Conservation (phyloP, 805 yeast genomes). For the Candida xyloterini region DNA sequence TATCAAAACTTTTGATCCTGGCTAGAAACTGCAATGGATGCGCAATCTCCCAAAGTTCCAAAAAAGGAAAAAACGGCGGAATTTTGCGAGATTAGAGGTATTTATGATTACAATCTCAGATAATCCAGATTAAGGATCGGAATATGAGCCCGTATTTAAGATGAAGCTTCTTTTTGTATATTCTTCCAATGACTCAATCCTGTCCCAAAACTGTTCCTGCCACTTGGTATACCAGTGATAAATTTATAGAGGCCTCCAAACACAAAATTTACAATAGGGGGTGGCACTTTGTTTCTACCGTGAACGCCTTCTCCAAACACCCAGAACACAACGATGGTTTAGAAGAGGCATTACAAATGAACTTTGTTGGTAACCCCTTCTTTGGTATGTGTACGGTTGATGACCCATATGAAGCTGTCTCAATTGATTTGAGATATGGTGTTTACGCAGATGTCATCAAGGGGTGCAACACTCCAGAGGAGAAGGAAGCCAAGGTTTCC, state of each 20-base stretch:
- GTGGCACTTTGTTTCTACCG: constrained; percentile 27
- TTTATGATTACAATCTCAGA: neutral
- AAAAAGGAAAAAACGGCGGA: neutral
- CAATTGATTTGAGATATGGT: constrained; percentile 26
- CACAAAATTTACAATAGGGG: constrained; percentile 27
- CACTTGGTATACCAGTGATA: constrained; percentile 29
- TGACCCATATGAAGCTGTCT: constrained; percentile 17
- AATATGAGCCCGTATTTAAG: neutral
- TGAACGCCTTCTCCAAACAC: constrained; percentile 20
- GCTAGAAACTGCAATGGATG: neutral
- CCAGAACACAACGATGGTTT: constrained; percentile 17
- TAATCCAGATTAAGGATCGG: neutral
- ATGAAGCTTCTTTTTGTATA: neutral
- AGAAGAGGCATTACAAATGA: constrained; percentile 24
- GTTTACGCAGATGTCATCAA: constrained; percentile 19
- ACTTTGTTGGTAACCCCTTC: constrained; percentile 27
- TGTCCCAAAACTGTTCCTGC: constrained; percentile 23
- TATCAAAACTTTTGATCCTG: too few relatives aligned
- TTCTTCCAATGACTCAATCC: neutral
- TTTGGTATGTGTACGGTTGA: constrained; percentile 27
- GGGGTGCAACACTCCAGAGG: constrained; percentile 14
- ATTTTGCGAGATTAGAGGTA: neutral
- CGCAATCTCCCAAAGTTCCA: neutral
- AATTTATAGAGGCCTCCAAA: constrained; percentile 20
- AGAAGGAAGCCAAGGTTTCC: constrained; percentile 10